Evolutionary conservation across 1,139 yeast species (phyloP).

Genomic region (Magnusiomyces suaveolens): DNA sequence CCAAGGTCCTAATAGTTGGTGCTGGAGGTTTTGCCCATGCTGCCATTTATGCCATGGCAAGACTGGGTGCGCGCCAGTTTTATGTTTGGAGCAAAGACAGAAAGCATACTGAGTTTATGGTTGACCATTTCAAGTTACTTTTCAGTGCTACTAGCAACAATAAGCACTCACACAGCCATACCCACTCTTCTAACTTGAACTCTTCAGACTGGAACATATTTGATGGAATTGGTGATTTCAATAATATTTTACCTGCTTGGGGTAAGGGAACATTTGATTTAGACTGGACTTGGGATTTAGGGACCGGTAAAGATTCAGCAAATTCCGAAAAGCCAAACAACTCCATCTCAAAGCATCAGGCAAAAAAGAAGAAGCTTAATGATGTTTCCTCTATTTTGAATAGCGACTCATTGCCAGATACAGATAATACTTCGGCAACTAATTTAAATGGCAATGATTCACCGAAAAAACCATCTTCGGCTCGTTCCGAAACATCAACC

Average conservation of each 20-base stretch:
- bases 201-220: neutral
- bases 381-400: no score
- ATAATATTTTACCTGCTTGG: neutral
- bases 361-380: neutral
- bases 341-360: neutral
- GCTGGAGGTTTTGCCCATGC: constrained; percentile 92
- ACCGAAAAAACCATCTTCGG: no score
- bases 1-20: constrained; percentile 49
- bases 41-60: constrained; percentile 66
- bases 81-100: constrained; percentile 66
- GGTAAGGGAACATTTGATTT: neutral
- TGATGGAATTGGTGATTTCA: neutral
- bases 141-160: constrained; percentile 10
- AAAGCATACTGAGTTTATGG: constrained; percentile 47
- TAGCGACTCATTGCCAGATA: neutral
- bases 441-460: no score
- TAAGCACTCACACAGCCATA: neutral
- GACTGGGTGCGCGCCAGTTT: constrained; percentile 61
- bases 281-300: neutral
- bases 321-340: neutral
- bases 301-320: neutral
- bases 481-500: no score
- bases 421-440: neutral
- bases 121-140: constrained; percentile 11
- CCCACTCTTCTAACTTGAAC: neutral